phyloP scores from a whole-genome alignment of 306 rosid species.

The Datisca glomerata region DNA sequence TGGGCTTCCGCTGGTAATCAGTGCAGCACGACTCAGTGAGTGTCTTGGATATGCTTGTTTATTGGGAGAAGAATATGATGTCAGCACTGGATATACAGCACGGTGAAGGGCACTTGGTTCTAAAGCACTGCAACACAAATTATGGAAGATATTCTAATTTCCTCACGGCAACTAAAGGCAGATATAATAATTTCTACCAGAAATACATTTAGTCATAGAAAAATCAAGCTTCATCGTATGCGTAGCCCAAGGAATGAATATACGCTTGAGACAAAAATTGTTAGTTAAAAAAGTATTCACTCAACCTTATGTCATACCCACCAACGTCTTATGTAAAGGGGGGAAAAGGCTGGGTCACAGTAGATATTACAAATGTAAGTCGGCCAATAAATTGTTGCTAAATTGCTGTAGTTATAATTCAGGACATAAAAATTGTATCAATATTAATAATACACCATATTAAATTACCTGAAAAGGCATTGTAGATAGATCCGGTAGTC shows the following conservation, averaged over 20 bases:
- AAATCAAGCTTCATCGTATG: too few relatives aligned
- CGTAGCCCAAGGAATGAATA: too few relatives aligned
- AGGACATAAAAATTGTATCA: too few relatives aligned
- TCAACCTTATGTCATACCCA: too few relatives aligned
- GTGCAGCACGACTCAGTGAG: conserved; percentile 86
- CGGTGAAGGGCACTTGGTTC: conserved; percentile 88
- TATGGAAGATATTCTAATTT: too few relatives aligned
- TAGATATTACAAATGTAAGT: too few relatives aligned
- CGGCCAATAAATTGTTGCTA: too few relatives aligned
- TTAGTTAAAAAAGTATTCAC: not conserved
- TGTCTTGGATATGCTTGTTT: conserved; percentile 88
- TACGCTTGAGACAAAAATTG: too few relatives aligned
- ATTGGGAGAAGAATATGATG: conserved; percentile 77
- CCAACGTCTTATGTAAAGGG: too few relatives aligned
- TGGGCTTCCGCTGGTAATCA: conserved; percentile 91
- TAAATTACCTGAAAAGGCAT: conserved; percentile 82
- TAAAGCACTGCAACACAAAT: conserved; percentile 53
- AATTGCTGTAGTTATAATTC: too few relatives aligned
- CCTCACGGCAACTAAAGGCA: not conserved
- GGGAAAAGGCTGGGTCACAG: too few relatives aligned
- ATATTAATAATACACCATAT: too few relatives aligned
- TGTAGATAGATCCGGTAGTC: conserved; percentile 87
- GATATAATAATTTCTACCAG: not conserved
- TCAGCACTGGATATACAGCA: conserved; percentile 82
- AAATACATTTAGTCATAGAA: not conserved